These are phyloP conservation scores for Eutypella sp. DNA, from an alignment of 2,329 filamentous ascomycete genomes.

Conservation along the genomic window DNA sequence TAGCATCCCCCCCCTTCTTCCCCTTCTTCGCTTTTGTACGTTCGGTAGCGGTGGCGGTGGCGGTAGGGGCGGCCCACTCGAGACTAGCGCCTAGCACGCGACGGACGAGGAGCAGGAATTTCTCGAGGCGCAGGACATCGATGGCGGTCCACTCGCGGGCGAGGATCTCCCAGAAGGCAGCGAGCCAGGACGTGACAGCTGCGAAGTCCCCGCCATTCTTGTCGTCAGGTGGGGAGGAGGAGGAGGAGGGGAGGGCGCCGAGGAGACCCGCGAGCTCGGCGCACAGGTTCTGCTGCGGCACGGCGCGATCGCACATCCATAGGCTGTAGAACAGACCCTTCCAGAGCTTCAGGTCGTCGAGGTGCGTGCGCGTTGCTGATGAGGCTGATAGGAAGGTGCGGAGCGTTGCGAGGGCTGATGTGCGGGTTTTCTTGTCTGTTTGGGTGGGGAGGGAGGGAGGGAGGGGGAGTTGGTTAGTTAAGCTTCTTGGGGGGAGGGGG, in stretches of 20 bases:
- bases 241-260: conserved; percentile 46
- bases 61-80: conserved; percentile 32
- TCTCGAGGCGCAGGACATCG: conserved; percentile 79
- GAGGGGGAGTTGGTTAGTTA: neutral
- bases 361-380: conserved; percentile 50
- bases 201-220: conserved; percentile 13
- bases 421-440: conserved; percentile 71
- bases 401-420: conserved; percentile 71
- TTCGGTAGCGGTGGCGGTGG: too few relatives aligned
- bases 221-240: too few relatives aligned
- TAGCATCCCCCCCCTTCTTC: conserved; percentile 25
- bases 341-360: conserved; percentile 85
- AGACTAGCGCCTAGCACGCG: conserved; percentile 73
- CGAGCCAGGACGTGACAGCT: conserved; percentile 45
- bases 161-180: conserved; percentile 68
- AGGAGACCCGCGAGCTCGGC: conserved; percentile 69
- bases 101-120: conserved; percentile 82
- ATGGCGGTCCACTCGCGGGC: conserved; percentile 64
- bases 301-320: conserved; percentile 88
- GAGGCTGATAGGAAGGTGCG: conserved; percentile 66
- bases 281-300: conserved; percentile 81
- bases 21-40: conserved; percentile 24
- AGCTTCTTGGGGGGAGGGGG: neutral
- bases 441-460: neutral
- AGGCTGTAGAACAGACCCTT: conserved; percentile 90